Conservation (phyloP, 2,329 filamentous ascomycete genomes). For the Botrytis galanthina region DNA sequence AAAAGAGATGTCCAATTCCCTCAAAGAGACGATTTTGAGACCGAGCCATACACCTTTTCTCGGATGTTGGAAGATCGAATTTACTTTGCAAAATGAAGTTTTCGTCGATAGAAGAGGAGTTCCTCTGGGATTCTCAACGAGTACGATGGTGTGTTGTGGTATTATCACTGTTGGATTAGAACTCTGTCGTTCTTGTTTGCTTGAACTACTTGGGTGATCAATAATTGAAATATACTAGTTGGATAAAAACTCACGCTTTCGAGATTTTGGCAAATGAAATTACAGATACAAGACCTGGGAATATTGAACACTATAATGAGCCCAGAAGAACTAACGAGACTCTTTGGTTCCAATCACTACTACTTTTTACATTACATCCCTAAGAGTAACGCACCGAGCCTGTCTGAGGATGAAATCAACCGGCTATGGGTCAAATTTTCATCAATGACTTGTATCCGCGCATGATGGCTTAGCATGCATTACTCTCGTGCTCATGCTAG, state of each 20-base stretch:
- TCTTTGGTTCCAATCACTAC: not conserved
- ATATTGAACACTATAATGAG: too few species aligned
- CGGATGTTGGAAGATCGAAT: not conserved
- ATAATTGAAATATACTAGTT: accelerated
- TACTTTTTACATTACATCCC: not conserved
- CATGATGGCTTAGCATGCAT: not conserved
- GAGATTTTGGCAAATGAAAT: not conserved
- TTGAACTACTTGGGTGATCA: not conserved
- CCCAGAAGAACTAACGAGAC: not conserved
- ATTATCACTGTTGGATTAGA: not conserved
- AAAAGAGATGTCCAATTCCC: too few species aligned
- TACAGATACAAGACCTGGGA: not conserved
- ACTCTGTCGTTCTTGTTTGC: not conserved
- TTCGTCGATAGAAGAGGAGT: accelerated
- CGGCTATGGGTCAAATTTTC: not conserved
- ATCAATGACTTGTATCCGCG: too few species aligned
- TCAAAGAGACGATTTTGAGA: accelerated
- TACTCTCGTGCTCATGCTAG: accelerated
- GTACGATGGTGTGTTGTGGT: accelerated
- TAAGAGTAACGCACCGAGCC: accelerated
- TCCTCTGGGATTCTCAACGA: accelerated
- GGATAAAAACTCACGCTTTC: not conserved
- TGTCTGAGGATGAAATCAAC: not conserved
- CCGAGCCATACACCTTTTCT: not conserved
- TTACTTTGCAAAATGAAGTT: not conserved